These are phyloP conservation scores for Cryphonectria radicalis DNA, from an alignment of 2,329 filamentous ascomycete species.

Conservation along the genomic window DNA sequence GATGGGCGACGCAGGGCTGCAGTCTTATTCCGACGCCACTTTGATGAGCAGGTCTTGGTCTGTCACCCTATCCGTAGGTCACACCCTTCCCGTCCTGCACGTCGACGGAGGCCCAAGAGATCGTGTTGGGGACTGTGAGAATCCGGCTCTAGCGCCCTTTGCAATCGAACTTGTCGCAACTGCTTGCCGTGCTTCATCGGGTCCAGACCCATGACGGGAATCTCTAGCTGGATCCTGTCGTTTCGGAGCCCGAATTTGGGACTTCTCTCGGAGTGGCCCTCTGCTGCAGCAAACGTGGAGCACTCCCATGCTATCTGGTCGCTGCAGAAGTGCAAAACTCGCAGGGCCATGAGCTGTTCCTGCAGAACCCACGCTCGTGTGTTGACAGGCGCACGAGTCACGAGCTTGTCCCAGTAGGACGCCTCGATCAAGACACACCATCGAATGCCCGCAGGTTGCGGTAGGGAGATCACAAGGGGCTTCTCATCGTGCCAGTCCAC, in stretches of 20 bases:
- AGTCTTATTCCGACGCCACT: neutral
- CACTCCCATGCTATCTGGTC: conserved; percentile 34
- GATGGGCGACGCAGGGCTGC: too few species aligned
- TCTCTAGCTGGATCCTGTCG: conserved; percentile 2
- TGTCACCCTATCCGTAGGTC: conserved; percentile 7
- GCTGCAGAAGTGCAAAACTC: conserved; percentile 32
- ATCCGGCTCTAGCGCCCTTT: neutral
- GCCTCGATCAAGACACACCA: conserved; percentile 8
- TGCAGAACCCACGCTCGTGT: conserved; percentile 34
- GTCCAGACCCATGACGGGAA: conserved; percentile 2
- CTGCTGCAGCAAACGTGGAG: conserved; percentile 12
- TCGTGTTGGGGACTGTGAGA: too few species aligned
- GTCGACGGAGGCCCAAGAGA: conserved; percentile 20
- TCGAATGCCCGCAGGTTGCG: too few species aligned
- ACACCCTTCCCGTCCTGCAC: conserved; percentile 8
- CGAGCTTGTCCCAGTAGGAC: conserved; percentile 18
- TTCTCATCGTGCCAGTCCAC: too few species aligned
- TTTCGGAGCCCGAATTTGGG: conserved; percentile 9
- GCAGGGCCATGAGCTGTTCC: conserved; percentile 32
- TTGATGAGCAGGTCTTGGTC: conserved; percentile 15
- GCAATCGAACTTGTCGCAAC: neutral
- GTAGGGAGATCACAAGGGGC: too few species aligned
- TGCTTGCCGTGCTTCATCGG: neutral
- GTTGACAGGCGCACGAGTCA: conserved; percentile 25
- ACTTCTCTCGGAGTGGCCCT: neutral